Conservation (phyloP, 2,329 filamentous ascomycete species). For the Dactylellina haptotyla region DNA sequence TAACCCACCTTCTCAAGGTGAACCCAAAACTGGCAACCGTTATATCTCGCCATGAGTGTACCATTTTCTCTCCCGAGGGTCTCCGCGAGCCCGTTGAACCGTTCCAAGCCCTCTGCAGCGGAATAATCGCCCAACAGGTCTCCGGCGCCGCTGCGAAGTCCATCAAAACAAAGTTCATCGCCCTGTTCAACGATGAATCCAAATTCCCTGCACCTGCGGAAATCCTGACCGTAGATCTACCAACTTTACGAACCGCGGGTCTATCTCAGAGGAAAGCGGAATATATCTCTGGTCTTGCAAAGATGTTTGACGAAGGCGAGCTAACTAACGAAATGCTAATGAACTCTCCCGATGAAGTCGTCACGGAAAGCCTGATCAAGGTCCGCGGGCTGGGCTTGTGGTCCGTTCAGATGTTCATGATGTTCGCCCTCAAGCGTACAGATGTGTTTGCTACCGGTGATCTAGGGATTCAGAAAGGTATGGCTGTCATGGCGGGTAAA, state of each 20-base stretch:
- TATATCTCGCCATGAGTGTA: conserved; percentile 66
- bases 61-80: conserved; percentile 81
- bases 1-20: conserved; percentile 36
- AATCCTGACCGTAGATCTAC: conserved; percentile 72
- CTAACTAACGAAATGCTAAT: conserved; percentile 79
- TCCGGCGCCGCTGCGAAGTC: conserved; percentile 89
- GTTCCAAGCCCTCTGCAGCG: conserved; percentile 81
- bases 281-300: conserved; percentile 86
- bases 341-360: conserved; percentile 82
- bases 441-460: conserved; percentile 95
- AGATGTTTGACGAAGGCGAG: conserved; percentile 80
- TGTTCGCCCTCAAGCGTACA: conserved; percentile 91
- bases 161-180: conserved; percentile 86
- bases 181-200: conserved; percentile 70
- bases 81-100: conserved; percentile 84
- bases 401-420: conserved; percentile 98
- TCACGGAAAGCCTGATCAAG: conserved; percentile 82
- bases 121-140: conserved; percentile 96
- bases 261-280: conserved; percentile 95
- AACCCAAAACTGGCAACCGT: conserved; percentile 36
- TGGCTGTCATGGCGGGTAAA: conserved; percentile 84
- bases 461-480: conserved; percentile 91
- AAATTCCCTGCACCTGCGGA: conserved; percentile 79
- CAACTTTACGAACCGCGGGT: conserved; percentile 81
- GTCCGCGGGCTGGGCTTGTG: conserved; percentile 88